A percentile compares a stretch with the other conserved stretches of the same genome.
phyloP scores from a whole-genome alignment of 1,139 yeast species.

The Lizanozyma gosingica region DNA sequence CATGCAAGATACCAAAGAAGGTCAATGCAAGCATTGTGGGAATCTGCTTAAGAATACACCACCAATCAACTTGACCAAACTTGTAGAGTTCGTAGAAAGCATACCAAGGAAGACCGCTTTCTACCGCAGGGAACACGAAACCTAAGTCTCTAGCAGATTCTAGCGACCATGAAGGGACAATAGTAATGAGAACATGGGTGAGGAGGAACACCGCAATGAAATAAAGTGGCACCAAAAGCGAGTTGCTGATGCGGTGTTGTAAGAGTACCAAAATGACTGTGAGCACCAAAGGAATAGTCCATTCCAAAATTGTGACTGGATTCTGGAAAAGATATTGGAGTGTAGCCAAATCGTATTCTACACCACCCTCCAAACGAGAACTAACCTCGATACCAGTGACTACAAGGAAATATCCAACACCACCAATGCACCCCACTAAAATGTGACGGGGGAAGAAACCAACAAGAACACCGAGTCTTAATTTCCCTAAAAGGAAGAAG shows the following conservation, averaged over 20 bases:
- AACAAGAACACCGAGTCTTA: constrained; percentile 73
- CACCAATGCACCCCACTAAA: constrained; percentile 94
- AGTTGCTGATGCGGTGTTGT: constrained; percentile 59
- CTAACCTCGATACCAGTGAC: constrained; percentile 89
- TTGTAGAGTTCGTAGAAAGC: constrained; percentile 68
- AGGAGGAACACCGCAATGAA: constrained; percentile 62
- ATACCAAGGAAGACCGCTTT: constrained; percentile 77
- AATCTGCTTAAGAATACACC: constrained; percentile 53
- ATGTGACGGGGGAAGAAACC: constrained; percentile 96
- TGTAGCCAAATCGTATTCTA: constrained; percentile 54
- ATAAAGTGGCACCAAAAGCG: constrained; percentile 73
- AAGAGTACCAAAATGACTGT: constrained; percentile 53
- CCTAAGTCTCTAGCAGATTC: constrained; percentile 59
- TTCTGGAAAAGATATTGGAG: constrained; percentile 35
- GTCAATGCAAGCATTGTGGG: constrained; percentile 96
- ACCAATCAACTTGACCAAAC: constrained; percentile 66
- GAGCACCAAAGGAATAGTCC: constrained; percentile 63
- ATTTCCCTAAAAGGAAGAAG: constrained; percentile 68
- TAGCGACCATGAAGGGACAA: constrained; percentile 60
- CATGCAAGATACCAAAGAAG: constrained; percentile 90
- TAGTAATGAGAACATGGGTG: constrained; percentile 60
- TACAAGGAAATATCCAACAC: constrained; percentile 88
- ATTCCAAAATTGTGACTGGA: constrained; percentile 44
- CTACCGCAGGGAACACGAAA: constrained; percentile 73
- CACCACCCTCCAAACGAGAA: constrained; percentile 66